These are phyloP conservation scores for Yamadazyma aaseri DNA, from an alignment of 1,139 yeast species.

Conservation along the genomic window DNA sequence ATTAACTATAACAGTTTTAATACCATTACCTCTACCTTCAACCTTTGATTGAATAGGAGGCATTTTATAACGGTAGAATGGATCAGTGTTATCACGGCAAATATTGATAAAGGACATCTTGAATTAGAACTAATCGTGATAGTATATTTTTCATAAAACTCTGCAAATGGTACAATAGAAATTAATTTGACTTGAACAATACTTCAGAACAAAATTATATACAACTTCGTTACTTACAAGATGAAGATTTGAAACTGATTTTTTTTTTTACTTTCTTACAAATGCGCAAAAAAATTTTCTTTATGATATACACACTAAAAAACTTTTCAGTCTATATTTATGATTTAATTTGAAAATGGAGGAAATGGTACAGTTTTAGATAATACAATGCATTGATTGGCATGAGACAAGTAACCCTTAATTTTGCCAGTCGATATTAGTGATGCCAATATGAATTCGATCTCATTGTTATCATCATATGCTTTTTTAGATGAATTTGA, in stretches of 20 bases:
- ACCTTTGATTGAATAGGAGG: constrained; percentile 96
- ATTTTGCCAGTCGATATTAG: constrained; percentile 61
- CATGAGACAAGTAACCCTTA: constrained; percentile 84
- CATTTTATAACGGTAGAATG: constrained; percentile 99
- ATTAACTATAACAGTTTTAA: constrained; percentile 91
- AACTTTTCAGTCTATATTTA: no score
- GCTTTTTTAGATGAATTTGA: constrained; percentile 1
- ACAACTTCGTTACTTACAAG: no score
- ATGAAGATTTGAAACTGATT: no score
- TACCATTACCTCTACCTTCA: constrained; percentile 99
- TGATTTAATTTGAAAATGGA: constrained; percentile 1
- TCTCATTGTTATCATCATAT: constrained; percentile 41
- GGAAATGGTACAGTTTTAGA: constrained; percentile 80
- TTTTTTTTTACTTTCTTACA: no score
- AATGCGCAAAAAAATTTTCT: constrained; percentile 2
- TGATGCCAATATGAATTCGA: constrained; percentile 73
- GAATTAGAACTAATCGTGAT: constrained; percentile 6
- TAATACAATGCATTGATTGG: constrained; percentile 69
- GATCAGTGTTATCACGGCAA: constrained; percentile 96
- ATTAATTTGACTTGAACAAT: no score
- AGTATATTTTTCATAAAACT: constrained; percentile 11
- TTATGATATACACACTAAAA: no score
- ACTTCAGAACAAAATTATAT: no score
- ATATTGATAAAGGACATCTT: constrained; percentile 87
- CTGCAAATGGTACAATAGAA: neutral